A percentile compares a stretch with the other conserved stretches of the same genome.
Evolutionary conservation across 257 asterid genomes (phyloP).

Genomic region (Solanum tarijense): DNA sequence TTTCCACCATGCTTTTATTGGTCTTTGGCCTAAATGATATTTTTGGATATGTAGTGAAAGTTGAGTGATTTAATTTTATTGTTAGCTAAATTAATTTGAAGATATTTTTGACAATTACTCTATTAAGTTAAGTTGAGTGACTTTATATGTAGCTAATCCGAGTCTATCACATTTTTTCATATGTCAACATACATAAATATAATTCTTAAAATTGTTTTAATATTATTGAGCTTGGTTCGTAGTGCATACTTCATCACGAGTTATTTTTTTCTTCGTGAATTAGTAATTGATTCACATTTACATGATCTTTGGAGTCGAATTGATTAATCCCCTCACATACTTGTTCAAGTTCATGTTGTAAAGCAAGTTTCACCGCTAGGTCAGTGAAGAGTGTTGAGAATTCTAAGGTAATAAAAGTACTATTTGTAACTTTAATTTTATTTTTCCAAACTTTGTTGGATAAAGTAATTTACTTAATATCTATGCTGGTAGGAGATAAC

Average conservation of each 20-base stretch:
- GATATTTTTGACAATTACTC: neutral
- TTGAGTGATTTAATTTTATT: neutral
- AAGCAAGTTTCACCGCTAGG: neutral
- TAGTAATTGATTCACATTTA: neutral
- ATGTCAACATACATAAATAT: neutral
- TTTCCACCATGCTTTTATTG: neutral
- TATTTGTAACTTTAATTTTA: neutral
- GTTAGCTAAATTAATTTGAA: neutral
- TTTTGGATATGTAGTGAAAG: neutral
- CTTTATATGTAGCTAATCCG: neutral
- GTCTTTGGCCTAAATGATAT: neutral
- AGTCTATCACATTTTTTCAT: neutral
- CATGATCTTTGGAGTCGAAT: neutral
- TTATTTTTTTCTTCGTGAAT: too few species aligned
- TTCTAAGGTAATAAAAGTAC: neutral
- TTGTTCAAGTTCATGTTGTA: neutral
- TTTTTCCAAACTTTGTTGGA: neutral
- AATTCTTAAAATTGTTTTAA: too few species aligned
- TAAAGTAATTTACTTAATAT: neutral
- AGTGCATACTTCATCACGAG: neutral
- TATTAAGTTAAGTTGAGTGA: neutral
- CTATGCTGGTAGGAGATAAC: neutral
- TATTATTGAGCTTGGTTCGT: neutral
- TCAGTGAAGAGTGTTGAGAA: neutral
- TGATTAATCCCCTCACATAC: neutral